Evolutionary conservation across 2,329 filamentous ascomycete genomes (phyloP), one percentile per base, ranked within the genome.

Genomic region (Cadophora malorum): DNA sequence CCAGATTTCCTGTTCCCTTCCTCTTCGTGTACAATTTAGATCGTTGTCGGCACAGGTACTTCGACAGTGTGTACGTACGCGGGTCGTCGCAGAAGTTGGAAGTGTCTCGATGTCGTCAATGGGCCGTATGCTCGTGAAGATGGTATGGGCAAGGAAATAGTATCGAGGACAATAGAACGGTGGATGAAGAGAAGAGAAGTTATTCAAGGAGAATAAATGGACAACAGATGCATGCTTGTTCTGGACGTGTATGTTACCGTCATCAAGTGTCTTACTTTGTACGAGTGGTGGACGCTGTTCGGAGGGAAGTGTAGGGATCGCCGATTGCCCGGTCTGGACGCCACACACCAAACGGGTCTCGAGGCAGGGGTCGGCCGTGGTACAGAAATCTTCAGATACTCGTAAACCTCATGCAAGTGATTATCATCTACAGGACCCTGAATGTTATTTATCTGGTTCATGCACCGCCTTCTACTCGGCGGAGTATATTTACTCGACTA

Each of bases 121-220:
- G 41, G 41, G 10, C 12, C 41, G 25, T 50, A 38, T 38, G 28
- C 45, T 58, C 56, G 21, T 38, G 28, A 31, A 31, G 8, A 28
- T 62, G 41, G 59, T 62, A 50, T 62, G 23, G 41, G 59, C 59
- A 62, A 50, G 59, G 38, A 50, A 62, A 62, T 21, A 62, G 41
- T 62, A 19, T 47, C 28, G 41, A 10, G 45, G 41, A 31, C 23
- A 49, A 49, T 16, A 62, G n/a, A 25, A 31, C 23, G 21, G 41
- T 25, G 45, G 45, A 50, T n/a, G 59, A 62, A 62, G 38, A 1
- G 45, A 49, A 49, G n/a, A 49, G 25, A 31, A n/a, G 14, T 33
- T 33, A 33, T 12, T 49, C 59, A 62, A 62, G 25, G 23, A 33
- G 4, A 21, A 45, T 10, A 49, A 21, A 49, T 4, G 59, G 41